Conservation (phyloP, 768 basidiomycete genomes). For the Lentinula lateritia region DNA sequence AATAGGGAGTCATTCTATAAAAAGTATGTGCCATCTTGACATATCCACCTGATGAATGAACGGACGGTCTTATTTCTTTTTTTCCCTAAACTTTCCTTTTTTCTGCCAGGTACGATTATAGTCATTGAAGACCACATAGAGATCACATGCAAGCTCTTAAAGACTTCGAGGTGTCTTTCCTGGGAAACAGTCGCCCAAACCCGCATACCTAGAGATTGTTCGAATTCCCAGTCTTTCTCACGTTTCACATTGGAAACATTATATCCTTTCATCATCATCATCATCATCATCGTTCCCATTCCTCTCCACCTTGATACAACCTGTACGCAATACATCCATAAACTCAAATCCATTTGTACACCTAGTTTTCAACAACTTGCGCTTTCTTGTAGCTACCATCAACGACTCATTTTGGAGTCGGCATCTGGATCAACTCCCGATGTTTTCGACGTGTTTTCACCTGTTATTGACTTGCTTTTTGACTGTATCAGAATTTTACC, state of each 20-base stretch:
- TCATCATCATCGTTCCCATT: background rate
- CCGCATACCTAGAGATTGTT: no score
- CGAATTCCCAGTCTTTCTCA: no score
- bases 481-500: no score
- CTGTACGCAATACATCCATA: no score
- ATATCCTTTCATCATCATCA: background rate
- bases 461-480: background rate
- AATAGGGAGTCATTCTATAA: slow-evolving; percentile 84
- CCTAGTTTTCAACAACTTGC: background rate
- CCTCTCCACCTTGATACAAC: no score
- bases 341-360: background rate
- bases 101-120: background rate
- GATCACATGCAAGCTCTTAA: no score
- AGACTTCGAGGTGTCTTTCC: no score
- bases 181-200: no score
- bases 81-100: no score
- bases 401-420: background rate
- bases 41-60: no score
- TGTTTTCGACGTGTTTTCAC: background rate
- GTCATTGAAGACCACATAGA: background rate
- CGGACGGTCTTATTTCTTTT: background rate
- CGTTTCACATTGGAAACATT: no score
- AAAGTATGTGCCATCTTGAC: slow-evolving; percentile 45
- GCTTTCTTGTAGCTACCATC: no score
- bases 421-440: background rate